Base-by-base conservation (phyloP, 192 early-diverging fungal genomes). In the Coemansia sp. region DNA sequence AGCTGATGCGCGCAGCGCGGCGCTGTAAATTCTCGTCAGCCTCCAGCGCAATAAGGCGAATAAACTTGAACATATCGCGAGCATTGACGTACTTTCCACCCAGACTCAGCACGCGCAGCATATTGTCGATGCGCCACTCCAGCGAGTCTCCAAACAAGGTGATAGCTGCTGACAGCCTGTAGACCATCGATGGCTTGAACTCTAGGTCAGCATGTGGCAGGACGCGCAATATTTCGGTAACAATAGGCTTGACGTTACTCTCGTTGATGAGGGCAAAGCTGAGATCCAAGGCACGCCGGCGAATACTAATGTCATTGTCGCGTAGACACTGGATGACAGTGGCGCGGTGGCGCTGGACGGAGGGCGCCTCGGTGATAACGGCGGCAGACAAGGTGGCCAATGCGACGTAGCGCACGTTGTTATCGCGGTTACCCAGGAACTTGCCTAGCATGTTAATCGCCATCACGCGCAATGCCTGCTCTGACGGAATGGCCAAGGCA, bases 391-490 rank as follows among this genome's bases (percentile, higher is more conserved):
- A 85, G 8, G 98, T 98, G n/a, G 94, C 94, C 66, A 99, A 77
- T n/a, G 98, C 98, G 11, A 98, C 96, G 72, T 97, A 97, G 88
- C 95, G 87, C 68, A 98, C 98, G 76, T 99, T 99, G 85, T 97
- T 98, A 77, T 99, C 98, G 41, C 90, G 77, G 83, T 98, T 95
- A 39, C 89, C 89, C 75, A 99, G 78, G 75, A 99, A 98, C 55
- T 94, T 90, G 65, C 98, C 98, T 11, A 99, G 88, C 82, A 98
- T 95, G 68, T 99, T 99, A 73, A 99, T 94, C 17, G 93, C 98
- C 67, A 99, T 77, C 39, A 98, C 94, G 38, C 97, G 90, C 67
- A 99, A 84, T 19, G 94, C 92, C 55, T 85, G 87, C 64, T 97
- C 96, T 51, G 90, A 92, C 65, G 95, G 93, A 62, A 95, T 94